Evolutionary conservation across 306 rosid genomes (phyloP).

Genomic region (Ormosia semicastrata): DNA sequence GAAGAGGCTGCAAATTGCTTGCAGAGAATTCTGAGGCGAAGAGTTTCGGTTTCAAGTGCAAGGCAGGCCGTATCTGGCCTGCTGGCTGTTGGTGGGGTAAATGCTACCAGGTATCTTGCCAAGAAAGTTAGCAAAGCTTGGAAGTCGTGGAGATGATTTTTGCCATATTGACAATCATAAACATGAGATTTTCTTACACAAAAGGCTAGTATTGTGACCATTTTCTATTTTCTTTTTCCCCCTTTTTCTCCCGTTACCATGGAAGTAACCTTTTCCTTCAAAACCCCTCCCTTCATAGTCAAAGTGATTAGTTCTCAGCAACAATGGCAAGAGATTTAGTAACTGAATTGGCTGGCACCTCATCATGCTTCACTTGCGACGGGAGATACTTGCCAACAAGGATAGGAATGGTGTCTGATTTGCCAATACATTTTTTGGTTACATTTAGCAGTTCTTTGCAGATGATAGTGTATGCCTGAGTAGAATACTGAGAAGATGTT

Average conservation of each 20-base stretch:
- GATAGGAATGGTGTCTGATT: background rate
- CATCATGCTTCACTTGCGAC: background rate
- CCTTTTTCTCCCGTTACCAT: background rate
- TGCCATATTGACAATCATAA: background rate
- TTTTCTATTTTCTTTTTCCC: background rate
- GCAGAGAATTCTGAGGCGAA: conserved; percentile 62
- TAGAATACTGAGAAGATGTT: background rate
- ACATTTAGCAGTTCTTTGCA: background rate
- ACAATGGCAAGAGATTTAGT: background rate
- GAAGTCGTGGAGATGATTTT: conserved; percentile 62
- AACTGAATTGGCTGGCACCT: background rate
- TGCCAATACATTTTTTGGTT: background rate
- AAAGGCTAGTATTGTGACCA: background rate
- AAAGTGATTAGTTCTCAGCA: background rate
- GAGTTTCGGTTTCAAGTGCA: conserved; percentile 84
- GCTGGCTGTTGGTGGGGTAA: conserved; percentile 70
- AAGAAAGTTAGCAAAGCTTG: conserved; percentile 76
- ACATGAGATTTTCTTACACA: background rate
- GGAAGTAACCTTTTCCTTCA: background rate
- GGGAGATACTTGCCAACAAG: background rate
- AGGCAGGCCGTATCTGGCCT: conserved; percentile 87
- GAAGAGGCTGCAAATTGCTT: conserved; percentile 74
- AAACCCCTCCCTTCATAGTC: background rate
- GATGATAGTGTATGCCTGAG: background rate
- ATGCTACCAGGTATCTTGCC: conserved; percentile 62